Percentiles rank a stretch among this genome's conserved stretches.
These are phyloP conservation scores for Aspergillus brunneoviolaceus DNA, from an alignment of 2,329 filamentous ascomycete genomes.

Conservation along the genomic window DNA sequence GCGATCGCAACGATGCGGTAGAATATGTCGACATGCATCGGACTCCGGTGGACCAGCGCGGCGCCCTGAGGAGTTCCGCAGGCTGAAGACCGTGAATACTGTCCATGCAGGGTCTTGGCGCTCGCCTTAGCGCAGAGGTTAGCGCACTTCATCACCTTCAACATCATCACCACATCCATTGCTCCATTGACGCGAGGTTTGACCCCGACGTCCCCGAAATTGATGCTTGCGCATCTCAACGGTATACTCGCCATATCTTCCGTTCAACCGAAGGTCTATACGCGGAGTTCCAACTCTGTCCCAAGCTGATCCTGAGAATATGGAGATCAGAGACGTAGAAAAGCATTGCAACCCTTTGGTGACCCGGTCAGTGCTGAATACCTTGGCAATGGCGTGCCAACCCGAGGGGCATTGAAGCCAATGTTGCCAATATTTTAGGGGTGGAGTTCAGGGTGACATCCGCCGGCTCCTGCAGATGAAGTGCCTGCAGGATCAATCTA, in stretches of 20 bases:
- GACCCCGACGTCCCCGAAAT: neutral
- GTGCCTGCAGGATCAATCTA: neutral
- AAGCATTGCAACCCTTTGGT: neutral
- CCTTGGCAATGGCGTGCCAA: neutral
- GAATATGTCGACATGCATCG: constrained; percentile 5
- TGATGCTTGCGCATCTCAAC: neutral
- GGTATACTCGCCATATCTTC: neutral
- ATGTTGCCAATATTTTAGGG: neutral
- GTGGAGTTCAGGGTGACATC: neutral
- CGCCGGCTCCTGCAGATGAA: neutral
- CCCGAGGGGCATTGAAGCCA: neutral
- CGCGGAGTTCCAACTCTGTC: too few species aligned
- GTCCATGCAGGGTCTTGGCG: too few species aligned
- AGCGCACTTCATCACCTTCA: neutral
- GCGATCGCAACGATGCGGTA: neutral
- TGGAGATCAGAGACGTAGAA: neutral
- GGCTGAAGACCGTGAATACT: neutral
- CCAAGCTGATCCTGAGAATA: too few species aligned
- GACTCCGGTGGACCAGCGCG: constrained; percentile 1
- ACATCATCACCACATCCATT: neutral
- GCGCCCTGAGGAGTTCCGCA: neutral
- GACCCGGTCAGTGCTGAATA: too few species aligned
- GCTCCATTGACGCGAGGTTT: neutral
- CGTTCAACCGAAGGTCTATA: too few species aligned
- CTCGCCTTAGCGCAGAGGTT: neutral